Evolutionary conservation across 139 green algal genomes (phyloP).

Genomic region (Asterochloris erici): DNA sequence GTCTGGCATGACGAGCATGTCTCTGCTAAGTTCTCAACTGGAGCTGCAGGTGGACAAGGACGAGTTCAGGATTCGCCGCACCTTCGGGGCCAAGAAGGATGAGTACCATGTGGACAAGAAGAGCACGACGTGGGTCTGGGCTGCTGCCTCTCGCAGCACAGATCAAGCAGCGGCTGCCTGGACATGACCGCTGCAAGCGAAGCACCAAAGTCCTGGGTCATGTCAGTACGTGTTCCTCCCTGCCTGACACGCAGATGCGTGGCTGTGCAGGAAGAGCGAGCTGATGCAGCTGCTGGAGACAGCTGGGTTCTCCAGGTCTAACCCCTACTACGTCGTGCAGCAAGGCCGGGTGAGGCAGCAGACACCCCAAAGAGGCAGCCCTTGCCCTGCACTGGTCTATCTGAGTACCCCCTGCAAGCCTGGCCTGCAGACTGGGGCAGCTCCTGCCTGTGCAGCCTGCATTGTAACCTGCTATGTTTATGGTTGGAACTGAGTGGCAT

Average conservation of each 20-base stretch:
- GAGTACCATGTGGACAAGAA: conserved; percentile 96
- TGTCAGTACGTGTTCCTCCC: neutral
- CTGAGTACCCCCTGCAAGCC: too few species aligned
- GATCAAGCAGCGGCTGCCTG: neutral
- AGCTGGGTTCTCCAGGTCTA: conserved; percentile 92
- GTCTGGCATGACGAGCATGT: too few species aligned
- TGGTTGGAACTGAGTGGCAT: too few species aligned
- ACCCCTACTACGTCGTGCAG: conserved; percentile 99
- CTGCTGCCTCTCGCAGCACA: neutral
- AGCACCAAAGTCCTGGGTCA: neutral
- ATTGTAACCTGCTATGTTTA: too few species aligned
- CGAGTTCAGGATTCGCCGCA: conserved; percentile 88
- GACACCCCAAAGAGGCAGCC: too few species aligned
- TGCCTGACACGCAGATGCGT: too few species aligned
- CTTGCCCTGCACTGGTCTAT: too few species aligned
- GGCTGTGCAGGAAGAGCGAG: conserved; percentile 76
- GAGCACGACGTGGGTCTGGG: conserved; percentile 70
- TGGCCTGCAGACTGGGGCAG: too few species aligned
- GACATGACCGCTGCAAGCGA: neutral
- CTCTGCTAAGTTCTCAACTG: too few species aligned
- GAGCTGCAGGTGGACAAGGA: conserved; percentile 67
- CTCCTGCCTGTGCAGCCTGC: too few species aligned
- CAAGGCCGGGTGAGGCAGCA: conserved; percentile 80
- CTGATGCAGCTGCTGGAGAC: conserved; percentile 95
- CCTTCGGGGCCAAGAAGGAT: conserved; percentile 92